These are phyloP conservation scores for Corchorus capsularis DNA, from an alignment of 345 rosid genomes.

Conservation along the genomic window DNA sequence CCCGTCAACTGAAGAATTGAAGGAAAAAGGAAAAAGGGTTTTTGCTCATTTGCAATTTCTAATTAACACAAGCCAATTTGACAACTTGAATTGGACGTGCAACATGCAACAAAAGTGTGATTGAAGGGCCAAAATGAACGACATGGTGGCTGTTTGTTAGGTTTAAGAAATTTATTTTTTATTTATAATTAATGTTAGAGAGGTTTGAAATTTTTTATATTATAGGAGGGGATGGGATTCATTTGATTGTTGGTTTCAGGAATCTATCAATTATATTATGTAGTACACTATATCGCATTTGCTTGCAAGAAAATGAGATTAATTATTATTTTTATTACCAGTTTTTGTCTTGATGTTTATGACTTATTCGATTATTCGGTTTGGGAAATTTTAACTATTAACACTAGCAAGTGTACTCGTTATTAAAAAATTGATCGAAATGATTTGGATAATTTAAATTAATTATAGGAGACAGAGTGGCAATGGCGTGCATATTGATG, in stretches of 20 bases:
- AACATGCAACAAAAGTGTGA: no score
- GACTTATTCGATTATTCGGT: not conserved
- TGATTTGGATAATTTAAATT: conserved; percentile 18
- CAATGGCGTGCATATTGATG: conserved; percentile 13
- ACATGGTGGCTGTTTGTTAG: not conserved
- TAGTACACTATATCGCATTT: conserved; percentile 18
- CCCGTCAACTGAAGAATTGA: not conserved
- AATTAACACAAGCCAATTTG: not conserved
- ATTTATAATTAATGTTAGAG: not conserved
- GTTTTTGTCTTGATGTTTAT: conserved; percentile 14
- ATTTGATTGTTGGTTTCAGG: conserved; percentile 27
- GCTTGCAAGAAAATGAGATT: conserved; percentile 20
- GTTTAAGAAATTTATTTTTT: not conserved
- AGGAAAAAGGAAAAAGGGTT: no score
- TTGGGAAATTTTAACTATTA: not conserved
- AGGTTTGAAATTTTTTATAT: not conserved
- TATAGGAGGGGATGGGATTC: conserved; percentile 29
- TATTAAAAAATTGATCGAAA: not conserved
- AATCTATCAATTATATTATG: not conserved
- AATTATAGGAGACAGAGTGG: not conserved
- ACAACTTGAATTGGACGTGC: not conserved
- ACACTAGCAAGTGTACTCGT: not conserved
- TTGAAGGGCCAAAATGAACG: not conserved
- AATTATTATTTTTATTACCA: not conserved
- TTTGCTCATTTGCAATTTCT: not conserved